Conservation (phyloP, 2,329 filamentous ascomycete species). For the Trichophyton equinum region DNA sequence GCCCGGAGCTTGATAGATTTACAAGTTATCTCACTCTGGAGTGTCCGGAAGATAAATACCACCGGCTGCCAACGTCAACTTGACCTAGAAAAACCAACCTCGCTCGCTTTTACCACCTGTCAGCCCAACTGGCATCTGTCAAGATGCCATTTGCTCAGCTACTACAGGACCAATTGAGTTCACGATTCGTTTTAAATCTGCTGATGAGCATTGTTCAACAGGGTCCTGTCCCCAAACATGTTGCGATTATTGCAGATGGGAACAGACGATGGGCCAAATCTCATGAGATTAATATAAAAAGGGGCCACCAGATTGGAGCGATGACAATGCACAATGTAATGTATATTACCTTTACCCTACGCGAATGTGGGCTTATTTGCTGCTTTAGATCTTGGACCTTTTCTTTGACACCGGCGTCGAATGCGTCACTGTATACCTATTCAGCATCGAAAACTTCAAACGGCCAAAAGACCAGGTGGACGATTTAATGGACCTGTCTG, state of each 20-base stretch:
- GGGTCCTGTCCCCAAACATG: neutral
- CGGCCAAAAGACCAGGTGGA: constrained; percentile 10
- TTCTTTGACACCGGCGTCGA: neutral
- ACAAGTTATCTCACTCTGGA: too few species aligned
- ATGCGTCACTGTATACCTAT: constrained; percentile 10
- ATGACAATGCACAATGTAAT: neutral
- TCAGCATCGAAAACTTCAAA: constrained; percentile 14
- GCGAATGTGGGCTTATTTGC: neutral
- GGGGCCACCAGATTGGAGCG: neutral
- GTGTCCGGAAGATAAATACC: too few species aligned
- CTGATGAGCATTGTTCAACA: constrained; percentile 4
- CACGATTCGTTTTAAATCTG: neutral
- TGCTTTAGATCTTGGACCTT: neutral
- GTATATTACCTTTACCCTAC: neutral
- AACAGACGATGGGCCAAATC: neutral
- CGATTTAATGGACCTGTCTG: constrained; percentile 1
- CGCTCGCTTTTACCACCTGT: neutral
- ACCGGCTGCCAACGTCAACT: too few species aligned
- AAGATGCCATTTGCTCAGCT: neutral
- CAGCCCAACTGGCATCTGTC: neutral
- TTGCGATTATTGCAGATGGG: neutral
- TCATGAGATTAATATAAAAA: neutral
- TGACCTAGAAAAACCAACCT: neutral
- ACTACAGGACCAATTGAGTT: neutral
- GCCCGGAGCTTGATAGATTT: too few species aligned